phyloP scores from a whole-genome alignment of 2,329 filamentous ascomycete genomes.

The Trichophyton mentagrophytes region DNA sequence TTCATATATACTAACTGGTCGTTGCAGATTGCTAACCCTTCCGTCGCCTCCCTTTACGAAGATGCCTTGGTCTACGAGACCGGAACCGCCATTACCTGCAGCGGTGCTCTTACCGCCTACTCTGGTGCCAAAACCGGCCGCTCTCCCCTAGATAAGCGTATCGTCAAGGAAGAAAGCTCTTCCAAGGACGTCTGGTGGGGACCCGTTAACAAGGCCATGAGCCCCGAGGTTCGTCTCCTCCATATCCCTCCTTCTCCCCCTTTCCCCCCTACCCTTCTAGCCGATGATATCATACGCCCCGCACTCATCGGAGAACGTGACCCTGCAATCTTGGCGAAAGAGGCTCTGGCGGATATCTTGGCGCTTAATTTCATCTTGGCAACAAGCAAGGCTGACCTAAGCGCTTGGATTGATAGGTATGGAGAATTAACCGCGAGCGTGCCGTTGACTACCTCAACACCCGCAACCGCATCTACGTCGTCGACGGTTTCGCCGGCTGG shows the following conservation, averaged over 20 bases:
- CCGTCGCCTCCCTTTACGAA: slow-evolving; percentile 92
- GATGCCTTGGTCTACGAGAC: slow-evolving; percentile 98
- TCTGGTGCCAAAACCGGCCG: slow-evolving; percentile 96
- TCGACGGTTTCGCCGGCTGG: slow-evolving; percentile 96
- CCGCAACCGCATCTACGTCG: slow-evolving; percentile 93
- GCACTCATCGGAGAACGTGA: background rate
- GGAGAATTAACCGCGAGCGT: slow-evolving; percentile 98
- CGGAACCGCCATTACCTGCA: slow-evolving; percentile 91
- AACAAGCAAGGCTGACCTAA: slow-evolving; percentile 8
- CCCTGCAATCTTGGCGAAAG: background rate
- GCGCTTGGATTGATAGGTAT: slow-evolving; percentile 58
- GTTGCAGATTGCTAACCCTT: slow-evolving; percentile 66
- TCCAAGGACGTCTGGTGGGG: slow-evolving; percentile 97
- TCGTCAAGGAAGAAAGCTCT: slow-evolving; percentile 81
- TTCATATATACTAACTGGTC: background rate
- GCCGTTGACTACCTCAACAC: slow-evolving; percentile 99
- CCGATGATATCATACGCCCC: background rate
- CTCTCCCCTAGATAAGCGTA: slow-evolving; percentile 92
- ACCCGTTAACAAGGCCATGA: slow-evolving; percentile 98
- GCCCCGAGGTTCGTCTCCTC: slow-evolving; percentile 62
- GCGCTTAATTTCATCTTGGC: background rate
- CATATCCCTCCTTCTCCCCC: background rate
- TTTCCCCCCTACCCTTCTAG: background rate
- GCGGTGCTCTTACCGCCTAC: slow-evolving; percentile 90
- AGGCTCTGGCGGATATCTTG: background rate